Percentiles rank a stretch among this genome's conserved stretches.
Evolutionary conservation across 192 early-diverging fungal genomes (phyloP).

Genomic region (Piromyces finnis): DNA sequence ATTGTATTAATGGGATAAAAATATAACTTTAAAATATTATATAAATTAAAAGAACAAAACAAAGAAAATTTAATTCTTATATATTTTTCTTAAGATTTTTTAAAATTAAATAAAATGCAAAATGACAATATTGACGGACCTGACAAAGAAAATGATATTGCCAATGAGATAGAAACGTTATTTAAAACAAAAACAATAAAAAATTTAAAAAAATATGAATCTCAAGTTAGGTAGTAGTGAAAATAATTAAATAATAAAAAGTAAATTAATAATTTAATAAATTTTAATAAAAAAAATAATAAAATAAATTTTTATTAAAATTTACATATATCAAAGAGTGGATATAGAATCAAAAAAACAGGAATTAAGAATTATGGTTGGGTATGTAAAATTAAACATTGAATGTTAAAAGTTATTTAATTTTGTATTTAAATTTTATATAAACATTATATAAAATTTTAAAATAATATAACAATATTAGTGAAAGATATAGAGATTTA

Average conservation of each 20-base stretch:
- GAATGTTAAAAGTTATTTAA: no score
- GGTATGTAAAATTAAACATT: constrained; percentile 22
- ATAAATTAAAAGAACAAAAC: no score
- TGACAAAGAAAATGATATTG: not conserved
- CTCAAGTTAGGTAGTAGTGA: not conserved
- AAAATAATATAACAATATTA: constrained; percentile 10
- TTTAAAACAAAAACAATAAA: not conserved
- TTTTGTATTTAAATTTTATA: no score
- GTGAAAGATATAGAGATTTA: constrained; percentile 69
- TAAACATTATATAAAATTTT: no score
- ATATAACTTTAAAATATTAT: no score
- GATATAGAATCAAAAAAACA: constrained; percentile 67
- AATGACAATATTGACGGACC: not conserved
- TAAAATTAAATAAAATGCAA: not conserved
- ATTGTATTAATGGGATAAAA: no score
- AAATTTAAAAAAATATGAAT: not conserved
- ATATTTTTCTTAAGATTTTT: no score
- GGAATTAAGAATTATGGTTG: constrained; percentile 67
- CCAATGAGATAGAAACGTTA: not conserved
- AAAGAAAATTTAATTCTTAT: no score
- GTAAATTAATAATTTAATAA: no score
- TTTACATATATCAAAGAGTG: constrained; percentile 10
- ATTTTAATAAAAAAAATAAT: no score
- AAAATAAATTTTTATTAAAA: no score
- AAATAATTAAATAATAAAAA: no score